Evolutionary conservation across 805 yeast species (phyloP).

Genomic region (Priceomyces haplophilus): DNA sequence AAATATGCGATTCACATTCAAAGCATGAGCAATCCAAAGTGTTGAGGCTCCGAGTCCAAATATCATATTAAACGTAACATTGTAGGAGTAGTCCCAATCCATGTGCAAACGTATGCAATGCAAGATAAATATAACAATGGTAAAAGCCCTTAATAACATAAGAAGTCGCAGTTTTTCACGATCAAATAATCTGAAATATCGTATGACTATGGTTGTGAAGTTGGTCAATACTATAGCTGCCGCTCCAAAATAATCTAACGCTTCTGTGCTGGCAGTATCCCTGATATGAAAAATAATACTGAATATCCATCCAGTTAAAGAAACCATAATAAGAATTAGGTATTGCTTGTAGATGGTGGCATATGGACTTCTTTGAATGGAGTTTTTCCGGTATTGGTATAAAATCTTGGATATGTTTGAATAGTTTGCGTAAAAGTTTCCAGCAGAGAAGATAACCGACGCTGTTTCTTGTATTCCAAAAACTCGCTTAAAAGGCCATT

Average conservation of each 20-base stretch:
- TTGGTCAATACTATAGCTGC: slow-evolving; percentile 34
- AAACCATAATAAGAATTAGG: slow-evolving; percentile 22
- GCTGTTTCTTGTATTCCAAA: slow-evolving; percentile 37
- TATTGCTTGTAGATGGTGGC: slow-evolving; percentile 30
- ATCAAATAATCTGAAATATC: slow-evolving; percentile 29
- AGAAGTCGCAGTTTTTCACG: slow-evolving; percentile 8
- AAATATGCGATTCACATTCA: slow-evolving; percentile 16
- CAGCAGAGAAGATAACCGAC: slow-evolving; percentile 33
- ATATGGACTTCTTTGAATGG: slow-evolving; percentile 10
- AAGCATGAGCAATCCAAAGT: slow-evolving; percentile 35
- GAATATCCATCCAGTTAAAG: slow-evolving; percentile 36
- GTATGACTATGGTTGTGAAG: slow-evolving; percentile 31
- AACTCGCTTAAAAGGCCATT: slow-evolving; percentile 41
- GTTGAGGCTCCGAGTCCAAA: slow-evolving; percentile 29
- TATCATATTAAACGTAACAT: slow-evolving; percentile 27
- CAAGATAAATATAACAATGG: slow-evolving; percentile 17
- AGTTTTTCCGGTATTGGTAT: slow-evolving; percentile 22
- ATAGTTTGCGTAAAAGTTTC: slow-evolving; percentile 35
- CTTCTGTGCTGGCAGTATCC: slow-evolving; percentile 36
- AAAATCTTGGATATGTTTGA: slow-evolving; percentile 25
- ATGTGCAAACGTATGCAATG: slow-evolving; percentile 28
- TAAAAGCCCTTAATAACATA: slow-evolving; percentile 15
- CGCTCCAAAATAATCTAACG: slow-evolving; percentile 43
- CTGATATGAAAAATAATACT: slow-evolving; percentile 38
- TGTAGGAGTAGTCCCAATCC: slow-evolving; percentile 41